Evolutionary conservation across 1,139 yeast species (phyloP), one percentile per base, ranked within the genome.

Genomic region (Zhuliangozyma parablackwelliae): DNA sequence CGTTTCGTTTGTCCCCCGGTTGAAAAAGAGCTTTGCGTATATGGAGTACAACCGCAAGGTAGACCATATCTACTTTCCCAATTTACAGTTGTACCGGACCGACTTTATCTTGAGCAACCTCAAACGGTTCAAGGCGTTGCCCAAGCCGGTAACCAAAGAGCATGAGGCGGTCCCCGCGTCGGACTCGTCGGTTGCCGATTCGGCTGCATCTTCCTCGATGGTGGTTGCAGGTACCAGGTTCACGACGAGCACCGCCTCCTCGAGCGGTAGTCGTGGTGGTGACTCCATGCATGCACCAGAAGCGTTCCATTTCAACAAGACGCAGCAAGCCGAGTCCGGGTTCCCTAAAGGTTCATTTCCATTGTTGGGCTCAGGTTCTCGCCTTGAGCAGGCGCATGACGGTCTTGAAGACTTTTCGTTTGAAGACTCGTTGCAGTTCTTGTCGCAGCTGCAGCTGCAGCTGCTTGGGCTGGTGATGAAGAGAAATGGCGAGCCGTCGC

Each of bases 1-100:
- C 31, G 37, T 54, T 8, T 36, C 46, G 0, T 54, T 55, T 41
- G 42, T 48, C 3, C 60, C 60, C 5, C 39, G 33, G 9, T 29
- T 47, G 25, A 30, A 32, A 26, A 25, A 30, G 6, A 31, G 29
- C 21, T 27, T 34, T 10, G 27, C 35, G 2, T 40, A 28, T 10
- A 31, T 46, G 29, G 31, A 28, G 9, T 43, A 38, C 21, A 35
- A 43, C 29, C 26, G 23, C 25, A 9, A 28, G 6, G 30, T 45
- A 20, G 39, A 44, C 33, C n/a, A 26, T 10, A 29, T 52, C 9
- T 49, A 46, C 28, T 48, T 53, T 32, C 55, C 57, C 7, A 42
- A 47, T 33, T 39, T 44, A 37, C 29, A 36, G 36, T 11, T 42
- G 3, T 25, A 23, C n/a, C 29, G 41, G 34, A 12, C 8, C 7